Base-by-base conservation (phyloP, 2,329 filamentous ascomycete species). In the Paracorniculantispora psalliotae region DNA sequence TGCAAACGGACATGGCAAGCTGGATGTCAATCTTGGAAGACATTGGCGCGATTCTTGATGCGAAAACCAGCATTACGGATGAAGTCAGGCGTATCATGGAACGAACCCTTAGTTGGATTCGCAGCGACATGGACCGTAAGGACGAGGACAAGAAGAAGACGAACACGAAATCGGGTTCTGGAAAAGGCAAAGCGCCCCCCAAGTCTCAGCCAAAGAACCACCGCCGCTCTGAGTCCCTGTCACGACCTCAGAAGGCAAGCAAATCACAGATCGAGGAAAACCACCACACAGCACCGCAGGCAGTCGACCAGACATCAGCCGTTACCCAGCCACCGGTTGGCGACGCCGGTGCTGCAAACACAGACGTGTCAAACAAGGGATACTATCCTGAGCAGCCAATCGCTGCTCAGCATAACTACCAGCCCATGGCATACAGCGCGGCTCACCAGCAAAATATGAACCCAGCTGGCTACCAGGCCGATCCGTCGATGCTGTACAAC, bases 21-120 rank as follows among this genome's bases (percentile, higher is more conserved):
- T 92, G 89, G 86, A 74, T 90, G 50, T 77, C 79, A 35, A 81
- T 92, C 44, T 80, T 93, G 63, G 80, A 80, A 28, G 86, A 90
- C 59, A 84, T 86, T 50, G 84, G 86, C 21, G 75, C 76, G 41
- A 73, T 90, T n/a, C 73, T 91, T 44, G 87, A 77, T 35, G 74
- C 77, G 15, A 78, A 79, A 23, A 70, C 69, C 26, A 71, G 72
- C 21, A 73, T 82, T 41, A 72, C 73, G 48, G 70, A 71, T 46
- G 75, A 80, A 26, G 76, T 84, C 55, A 69, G 72, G 9, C 68
- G 70, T 41, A 79, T 84, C 50, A 78, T 82, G 33, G 74, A 81
- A 23, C 76, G 77, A 4, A 83, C 80, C 1, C 76, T 84, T 35
- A 67, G 69, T 15, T 80, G 77, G 73, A 84, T 84, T 59, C 77